A percentile compares a stretch with the other conserved stretches of the same genome.
Conservation (phyloP, 208 protist genomes). For the Acanthamoeba castellanii region DNA sequence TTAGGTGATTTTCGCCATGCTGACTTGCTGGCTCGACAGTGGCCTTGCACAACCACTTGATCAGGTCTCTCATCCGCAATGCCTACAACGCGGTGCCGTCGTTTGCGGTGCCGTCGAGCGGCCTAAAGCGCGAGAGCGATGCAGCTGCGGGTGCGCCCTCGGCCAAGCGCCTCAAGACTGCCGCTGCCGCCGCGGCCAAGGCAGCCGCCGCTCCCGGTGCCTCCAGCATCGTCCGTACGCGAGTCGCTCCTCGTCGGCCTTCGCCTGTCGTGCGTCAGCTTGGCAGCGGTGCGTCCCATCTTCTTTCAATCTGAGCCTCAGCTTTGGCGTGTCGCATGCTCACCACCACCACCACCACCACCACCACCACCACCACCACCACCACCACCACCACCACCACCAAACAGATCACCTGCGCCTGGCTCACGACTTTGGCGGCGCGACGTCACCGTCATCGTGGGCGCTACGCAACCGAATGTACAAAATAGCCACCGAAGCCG, state of each 20-base stretch:
- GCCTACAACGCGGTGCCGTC: constrained; percentile 67
- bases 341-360: too few species aligned
- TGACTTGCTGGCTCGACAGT: neutral
- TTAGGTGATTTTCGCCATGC: neutral
- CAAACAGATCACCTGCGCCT: constrained; percentile 31
- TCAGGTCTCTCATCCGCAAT: constrained; percentile 39
- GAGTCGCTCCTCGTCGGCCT: constrained; percentile 1
- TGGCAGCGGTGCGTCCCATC: constrained; percentile 18
- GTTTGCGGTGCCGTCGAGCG: neutral
- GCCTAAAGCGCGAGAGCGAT: neutral
- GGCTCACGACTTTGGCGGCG: constrained; percentile 51
- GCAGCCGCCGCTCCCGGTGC: neutral
- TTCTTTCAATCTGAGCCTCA: neutral
- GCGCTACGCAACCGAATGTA: constrained; percentile 55
- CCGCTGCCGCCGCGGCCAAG: neutral
- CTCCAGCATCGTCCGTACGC: constrained; percentile 16
- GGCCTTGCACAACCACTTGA: constrained; percentile 61
- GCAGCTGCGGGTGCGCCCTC: neutral
- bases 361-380: too few species aligned
- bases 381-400: too few species aligned
- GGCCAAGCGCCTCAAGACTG: constrained; percentile 16
- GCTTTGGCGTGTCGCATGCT: neutral
- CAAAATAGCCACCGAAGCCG: constrained; percentile 44
- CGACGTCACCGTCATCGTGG: constrained; percentile 3
- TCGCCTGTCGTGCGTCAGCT: constrained; percentile 21